phyloP scores from a whole-genome alignment of 257 asterid genomes.

The Petunia axillaris region DNA sequence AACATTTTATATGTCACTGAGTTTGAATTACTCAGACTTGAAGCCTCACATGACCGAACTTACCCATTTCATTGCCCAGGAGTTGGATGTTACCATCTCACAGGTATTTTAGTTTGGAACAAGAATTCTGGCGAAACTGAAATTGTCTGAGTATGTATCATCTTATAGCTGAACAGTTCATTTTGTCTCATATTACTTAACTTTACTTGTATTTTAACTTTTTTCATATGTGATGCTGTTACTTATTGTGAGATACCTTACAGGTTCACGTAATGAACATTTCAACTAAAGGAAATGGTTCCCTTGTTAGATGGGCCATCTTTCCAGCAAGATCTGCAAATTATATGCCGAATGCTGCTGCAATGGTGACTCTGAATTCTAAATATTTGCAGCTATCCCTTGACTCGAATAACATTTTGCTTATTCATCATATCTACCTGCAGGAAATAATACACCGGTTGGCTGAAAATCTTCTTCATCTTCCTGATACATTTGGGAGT shows the following conservation, averaged over 20 bases:
- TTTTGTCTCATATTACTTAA: conserved; percentile 22
- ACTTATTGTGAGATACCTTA: conserved; percentile 39
- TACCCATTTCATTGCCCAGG: conserved; percentile 59
- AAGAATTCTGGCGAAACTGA: conserved; percentile 16
- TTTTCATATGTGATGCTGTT: conserved; percentile 22
- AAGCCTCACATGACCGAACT: conserved; percentile 82
- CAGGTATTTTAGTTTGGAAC: conserved; percentile 63
- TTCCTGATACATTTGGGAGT: conserved; percentile 81
- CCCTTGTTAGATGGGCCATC: conserved; percentile 77
- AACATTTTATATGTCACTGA: conserved; percentile 67
- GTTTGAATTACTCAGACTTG: conserved; percentile 62
- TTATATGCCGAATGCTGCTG: conserved; percentile 64
- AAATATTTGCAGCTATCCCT: conserved; percentile 24
- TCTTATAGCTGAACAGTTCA: conserved; percentile 11
- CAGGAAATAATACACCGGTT: conserved; percentile 72
- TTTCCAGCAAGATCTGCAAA: conserved; percentile 62
- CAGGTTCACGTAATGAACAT: conserved; percentile 75
- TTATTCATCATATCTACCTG: conserved; percentile 26
- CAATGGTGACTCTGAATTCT: conserved; percentile 51
- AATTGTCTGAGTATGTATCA: not conserved
- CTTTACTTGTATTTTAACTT: conserved; percentile 27
- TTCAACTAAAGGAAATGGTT: conserved; percentile 60
- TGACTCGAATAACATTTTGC: conserved; percentile 16
- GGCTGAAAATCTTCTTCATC: conserved; percentile 53
- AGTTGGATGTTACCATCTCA: conserved; percentile 56